Percentiles rank a stretch among this genome's conserved stretches.
Evolutionary conservation across 2,329 filamentous ascomycete genomes (phyloP).

Genomic region (Pyrenophora graminea): DNA sequence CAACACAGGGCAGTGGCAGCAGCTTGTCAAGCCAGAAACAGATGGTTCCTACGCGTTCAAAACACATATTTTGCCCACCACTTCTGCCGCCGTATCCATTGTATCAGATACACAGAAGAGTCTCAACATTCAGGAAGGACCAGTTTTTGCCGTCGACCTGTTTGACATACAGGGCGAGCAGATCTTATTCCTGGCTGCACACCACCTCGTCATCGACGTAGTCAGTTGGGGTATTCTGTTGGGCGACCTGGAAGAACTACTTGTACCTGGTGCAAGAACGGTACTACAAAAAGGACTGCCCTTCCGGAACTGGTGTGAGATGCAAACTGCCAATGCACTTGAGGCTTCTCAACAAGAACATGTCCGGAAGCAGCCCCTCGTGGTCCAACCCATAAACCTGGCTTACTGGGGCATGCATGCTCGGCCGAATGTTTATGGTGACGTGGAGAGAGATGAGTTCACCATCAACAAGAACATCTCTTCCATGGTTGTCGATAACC

Average conservation of each 20-base stretch:
- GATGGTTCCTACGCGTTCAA: slow-evolving; percentile 27
- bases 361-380: slow-evolving; percentile 16
- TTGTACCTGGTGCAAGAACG: slow-evolving; percentile 17
- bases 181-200: slow-evolving; percentile 36
- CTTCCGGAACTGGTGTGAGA: slow-evolving; percentile 39
- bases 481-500: slow-evolving; percentile 26
- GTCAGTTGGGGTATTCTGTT: slow-evolving; percentile 42
- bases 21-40: slow-evolving; percentile 19
- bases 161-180: slow-evolving; percentile 28
- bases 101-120: slow-evolving; percentile 32
- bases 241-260: slow-evolving; percentile 37
- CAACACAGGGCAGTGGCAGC: slow-evolving; percentile 25
- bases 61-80: slow-evolving; percentile 12
- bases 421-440: slow-evolving; percentile 35
- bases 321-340: slow-evolving; percentile 27
- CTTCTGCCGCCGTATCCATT: slow-evolving; percentile 15
- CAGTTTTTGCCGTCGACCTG: slow-evolving; percentile 35
- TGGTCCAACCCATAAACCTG: slow-evolving; percentile 26
- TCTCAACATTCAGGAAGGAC: slow-evolving; percentile 35
- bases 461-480: slow-evolving; percentile 25
- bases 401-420: slow-evolving; percentile 39
- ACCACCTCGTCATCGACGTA: slow-evolving; percentile 42
- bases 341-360: slow-evolving; percentile 12
- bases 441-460: slow-evolving; percentile 38
- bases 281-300: slow-evolving; percentile 28